phyloP scores from a whole-genome alignment of 2,329 filamentous ascomycete species.

The Cordyceps cateniannulata region DNA sequence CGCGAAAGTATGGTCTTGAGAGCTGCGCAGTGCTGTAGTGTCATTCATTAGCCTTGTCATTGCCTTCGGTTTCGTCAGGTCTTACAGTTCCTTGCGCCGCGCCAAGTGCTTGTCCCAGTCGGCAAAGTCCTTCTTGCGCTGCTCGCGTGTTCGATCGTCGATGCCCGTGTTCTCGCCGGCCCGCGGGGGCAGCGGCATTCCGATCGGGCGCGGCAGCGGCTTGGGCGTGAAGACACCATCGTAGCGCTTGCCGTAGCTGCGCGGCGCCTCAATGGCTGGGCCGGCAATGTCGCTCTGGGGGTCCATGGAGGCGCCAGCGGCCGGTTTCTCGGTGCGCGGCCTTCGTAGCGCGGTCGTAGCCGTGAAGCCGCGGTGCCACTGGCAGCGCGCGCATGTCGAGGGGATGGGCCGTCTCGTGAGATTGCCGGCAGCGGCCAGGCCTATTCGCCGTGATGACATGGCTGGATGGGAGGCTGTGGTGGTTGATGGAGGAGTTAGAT shows the following conservation, averaged over 20 bases:
- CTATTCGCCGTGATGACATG: conserved; percentile 28
- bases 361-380: conserved; percentile 45
- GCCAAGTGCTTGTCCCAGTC: conserved; percentile 79
- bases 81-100: conserved; percentile 68
- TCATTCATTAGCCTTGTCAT: background rate
- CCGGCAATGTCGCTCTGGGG: conserved; percentile 34
- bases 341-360: conserved; percentile 21
- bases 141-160: conserved; percentile 57
- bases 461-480: background rate
- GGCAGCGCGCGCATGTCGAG: conserved; percentile 40
- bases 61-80: background rate
- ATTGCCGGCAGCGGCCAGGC: conserved; percentile 21
- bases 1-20: conserved; percentile 86
- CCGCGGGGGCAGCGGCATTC: conserved; percentile 65
- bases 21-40: conserved; percentile 61
- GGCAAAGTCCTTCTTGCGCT: conserved; percentile 74
- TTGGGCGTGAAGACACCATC: conserved; percentile 50
- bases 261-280: conserved; percentile 50
- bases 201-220: conserved; percentile 68
- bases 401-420: conserved; percentile 24
- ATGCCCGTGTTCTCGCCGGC: conserved; percentile 77
- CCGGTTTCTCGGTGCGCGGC: conserved; percentile 28
- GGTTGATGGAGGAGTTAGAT: background rate
- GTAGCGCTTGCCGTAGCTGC: conserved; percentile 50
- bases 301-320: conserved; percentile 29